phyloP scores from a whole-genome alignment of 139 green algal species.

The Trebouxia sp. region DNA sequence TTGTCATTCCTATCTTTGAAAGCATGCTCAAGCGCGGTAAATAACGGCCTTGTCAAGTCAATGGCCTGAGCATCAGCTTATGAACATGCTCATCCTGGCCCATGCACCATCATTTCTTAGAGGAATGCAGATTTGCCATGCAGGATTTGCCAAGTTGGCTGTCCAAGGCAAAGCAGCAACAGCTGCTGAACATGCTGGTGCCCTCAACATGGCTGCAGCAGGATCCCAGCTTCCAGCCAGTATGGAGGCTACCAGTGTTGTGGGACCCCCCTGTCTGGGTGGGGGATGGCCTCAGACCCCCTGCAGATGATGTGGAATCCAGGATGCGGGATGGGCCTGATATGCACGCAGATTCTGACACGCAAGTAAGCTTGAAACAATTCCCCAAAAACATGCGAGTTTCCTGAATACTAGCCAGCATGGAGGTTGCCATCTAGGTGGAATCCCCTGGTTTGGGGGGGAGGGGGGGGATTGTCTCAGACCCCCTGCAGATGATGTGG shows the following conservation, averaged over 20 bases:
- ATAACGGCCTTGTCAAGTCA: neutral
- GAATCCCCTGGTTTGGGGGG: neutral
- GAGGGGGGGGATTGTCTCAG: neutral
- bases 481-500: neutral
- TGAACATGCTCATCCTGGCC: too few relatives aligned
- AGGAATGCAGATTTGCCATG: neutral
- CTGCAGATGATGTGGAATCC: neutral
- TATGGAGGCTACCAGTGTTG: neutral
- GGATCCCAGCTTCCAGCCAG: neutral
- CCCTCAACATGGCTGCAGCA: neutral
- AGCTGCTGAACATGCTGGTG: conserved; percentile 2
- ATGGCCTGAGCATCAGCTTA: neutral
- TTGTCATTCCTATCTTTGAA: too few relatives aligned
- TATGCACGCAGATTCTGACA: too few relatives aligned
- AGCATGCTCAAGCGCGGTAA: too few relatives aligned
- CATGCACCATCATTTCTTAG: neutral
- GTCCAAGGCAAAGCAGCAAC: neutral
- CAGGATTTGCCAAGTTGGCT: neutral
- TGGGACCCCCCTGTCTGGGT: neutral
- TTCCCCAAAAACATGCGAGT: too few relatives aligned
- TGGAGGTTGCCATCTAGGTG: neutral
- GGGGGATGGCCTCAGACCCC: neutral
- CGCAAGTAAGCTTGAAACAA: too few relatives aligned
- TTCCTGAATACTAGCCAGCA: neutral
- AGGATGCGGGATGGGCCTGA: neutral